phyloP scores from a whole-genome alignment of 2,329 filamentous ascomycete genomes.

The Grosmannia penicillata region DNA sequence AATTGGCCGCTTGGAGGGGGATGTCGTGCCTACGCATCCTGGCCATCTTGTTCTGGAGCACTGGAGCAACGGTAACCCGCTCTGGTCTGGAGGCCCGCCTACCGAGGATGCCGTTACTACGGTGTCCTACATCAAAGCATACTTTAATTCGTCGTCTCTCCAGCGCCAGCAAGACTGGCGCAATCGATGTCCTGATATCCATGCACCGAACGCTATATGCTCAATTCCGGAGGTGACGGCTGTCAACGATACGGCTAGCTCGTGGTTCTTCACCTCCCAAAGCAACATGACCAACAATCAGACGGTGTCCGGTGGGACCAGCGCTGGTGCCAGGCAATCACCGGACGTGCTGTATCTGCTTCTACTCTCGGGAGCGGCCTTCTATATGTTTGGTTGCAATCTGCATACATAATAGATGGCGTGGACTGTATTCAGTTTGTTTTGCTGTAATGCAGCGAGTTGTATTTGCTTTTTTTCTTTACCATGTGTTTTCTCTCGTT shows the following conservation, averaged over 20 bases:
- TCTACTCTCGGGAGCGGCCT: no score
- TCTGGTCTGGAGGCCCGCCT: slow-evolving; percentile 61
- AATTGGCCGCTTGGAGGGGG: slow-evolving; percentile 40
- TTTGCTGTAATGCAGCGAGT: no score
- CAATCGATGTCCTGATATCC: slow-evolving; percentile 25
- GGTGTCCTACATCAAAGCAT: slow-evolving; percentile 59
- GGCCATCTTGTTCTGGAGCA: slow-evolving; percentile 60
- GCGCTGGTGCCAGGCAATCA: neutral
- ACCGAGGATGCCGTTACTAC: slow-evolving; percentile 43
- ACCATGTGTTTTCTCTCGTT: no score
- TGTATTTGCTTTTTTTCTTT: no score
- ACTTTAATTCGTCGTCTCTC: slow-evolving; percentile 55
- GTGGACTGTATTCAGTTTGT: no score
- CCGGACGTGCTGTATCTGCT: no score
- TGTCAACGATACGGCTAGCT: slow-evolving; percentile 17
- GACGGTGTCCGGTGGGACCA: slow-evolving; percentile 17
- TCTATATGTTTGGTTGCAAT: neutral
- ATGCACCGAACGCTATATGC: slow-evolving; percentile 27
- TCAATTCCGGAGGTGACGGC: slow-evolving; percentile 30
- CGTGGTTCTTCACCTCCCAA: slow-evolving; percentile 34
- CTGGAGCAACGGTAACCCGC: slow-evolving; percentile 61
- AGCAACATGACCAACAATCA: slow-evolving; percentile 33
- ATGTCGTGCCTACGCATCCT: slow-evolving; percentile 40
- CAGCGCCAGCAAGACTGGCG: slow-evolving; percentile 23
- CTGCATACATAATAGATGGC: slow-evolving; percentile 1